Conservation (phyloP, 768 basidiomycete genomes). For the Obba rivulosa region DNA sequence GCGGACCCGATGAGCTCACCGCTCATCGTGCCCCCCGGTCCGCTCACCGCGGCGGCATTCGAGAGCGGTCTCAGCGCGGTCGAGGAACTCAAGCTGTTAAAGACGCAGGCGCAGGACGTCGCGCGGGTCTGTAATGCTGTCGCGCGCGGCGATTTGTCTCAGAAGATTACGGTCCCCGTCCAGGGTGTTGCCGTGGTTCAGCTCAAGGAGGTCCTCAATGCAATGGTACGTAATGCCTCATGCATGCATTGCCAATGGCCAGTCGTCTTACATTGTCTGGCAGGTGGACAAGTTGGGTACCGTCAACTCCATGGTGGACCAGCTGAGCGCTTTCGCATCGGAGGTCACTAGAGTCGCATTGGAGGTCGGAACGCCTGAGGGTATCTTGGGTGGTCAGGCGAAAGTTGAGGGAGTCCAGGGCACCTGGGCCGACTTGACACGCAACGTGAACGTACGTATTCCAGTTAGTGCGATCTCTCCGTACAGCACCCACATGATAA, state of each 20-base stretch:
- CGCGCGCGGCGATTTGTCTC: slow-evolving; percentile 44
- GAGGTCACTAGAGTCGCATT: slow-evolving; percentile 80
- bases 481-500: not conserved
- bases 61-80: slow-evolving; percentile 64
- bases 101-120: slow-evolving; percentile 69
- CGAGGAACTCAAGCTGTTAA: slow-evolving; percentile 72
- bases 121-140: slow-evolving; percentile 35
- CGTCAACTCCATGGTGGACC: slow-evolving; percentile 94
- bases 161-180: slow-evolving; percentile 50
- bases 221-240: slow-evolving; percentile 25
- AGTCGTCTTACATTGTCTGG: slow-evolving; percentile 9
- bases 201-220: slow-evolving; percentile 30
- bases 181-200: slow-evolving; percentile 37
- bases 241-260: slow-evolving; percentile 1
- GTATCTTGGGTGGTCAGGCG: slow-evolving; percentile 87
- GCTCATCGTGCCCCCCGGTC: slow-evolving; percentile 50
- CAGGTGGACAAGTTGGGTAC: slow-evolving; percentile 70
- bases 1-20: slow-evolving; percentile 23
- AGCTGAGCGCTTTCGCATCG: slow-evolving; percentile 78
- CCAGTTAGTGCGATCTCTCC: not conserved
- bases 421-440: slow-evolving; percentile 87
- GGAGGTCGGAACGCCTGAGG: slow-evolving; percentile 89
- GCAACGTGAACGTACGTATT: slow-evolving; percentile 77
- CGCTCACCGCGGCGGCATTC: slow-evolving; percentile 48
- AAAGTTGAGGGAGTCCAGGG: slow-evolving; percentile 88